Conservation (phyloP, 192 early-diverging fungal genomes). For the Anaeromyces robustus region DNA sequence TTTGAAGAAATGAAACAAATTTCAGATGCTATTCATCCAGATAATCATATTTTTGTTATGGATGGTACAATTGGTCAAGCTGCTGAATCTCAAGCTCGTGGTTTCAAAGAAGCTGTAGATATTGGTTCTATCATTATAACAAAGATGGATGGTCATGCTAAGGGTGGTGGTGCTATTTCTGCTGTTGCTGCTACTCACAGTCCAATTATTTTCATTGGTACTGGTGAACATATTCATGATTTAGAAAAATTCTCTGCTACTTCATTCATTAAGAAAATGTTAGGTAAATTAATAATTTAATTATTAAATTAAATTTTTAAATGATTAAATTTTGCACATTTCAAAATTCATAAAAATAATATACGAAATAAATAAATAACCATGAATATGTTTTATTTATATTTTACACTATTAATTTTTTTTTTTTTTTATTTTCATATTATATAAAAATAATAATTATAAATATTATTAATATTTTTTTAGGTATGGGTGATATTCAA, state of each 20-base stretch:
- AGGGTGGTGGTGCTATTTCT: conserved; percentile 96
- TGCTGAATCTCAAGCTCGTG: conserved; percentile 78
- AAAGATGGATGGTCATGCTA: conserved; percentile 97
- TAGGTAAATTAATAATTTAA: conserved; percentile 19
- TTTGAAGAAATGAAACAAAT: conserved; percentile 97
- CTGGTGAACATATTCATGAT: conserved; percentile 93
- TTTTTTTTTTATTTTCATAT: too few relatives aligned
- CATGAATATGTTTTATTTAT: too few relatives aligned
- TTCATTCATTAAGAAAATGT: conserved; percentile 83
- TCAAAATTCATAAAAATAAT: too few relatives aligned
- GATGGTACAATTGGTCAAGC: conserved; percentile 97
- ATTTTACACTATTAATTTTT: too few relatives aligned
- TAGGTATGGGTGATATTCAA: conserved; percentile 80
- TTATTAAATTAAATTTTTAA: neutral
- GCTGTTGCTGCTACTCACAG: conserved; percentile 87
- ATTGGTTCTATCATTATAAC: conserved; percentile 95
- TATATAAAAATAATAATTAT: too few relatives aligned
- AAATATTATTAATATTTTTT: too few relatives aligned
- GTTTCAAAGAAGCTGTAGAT: conserved; percentile 80
- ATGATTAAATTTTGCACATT: too few relatives aligned
- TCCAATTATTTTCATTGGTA: conserved; percentile 92
- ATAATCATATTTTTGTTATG: conserved; percentile 93
- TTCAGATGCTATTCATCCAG: conserved; percentile 62
- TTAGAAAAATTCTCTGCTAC: conserved; percentile 76
- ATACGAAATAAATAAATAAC: too few relatives aligned